A percentile compares a stretch with the other conserved stretches of the same genome.
Evolutionary conservation across 169 alveolate species (phyloP).

Genomic region (Plasmodium yoelii): DNA sequence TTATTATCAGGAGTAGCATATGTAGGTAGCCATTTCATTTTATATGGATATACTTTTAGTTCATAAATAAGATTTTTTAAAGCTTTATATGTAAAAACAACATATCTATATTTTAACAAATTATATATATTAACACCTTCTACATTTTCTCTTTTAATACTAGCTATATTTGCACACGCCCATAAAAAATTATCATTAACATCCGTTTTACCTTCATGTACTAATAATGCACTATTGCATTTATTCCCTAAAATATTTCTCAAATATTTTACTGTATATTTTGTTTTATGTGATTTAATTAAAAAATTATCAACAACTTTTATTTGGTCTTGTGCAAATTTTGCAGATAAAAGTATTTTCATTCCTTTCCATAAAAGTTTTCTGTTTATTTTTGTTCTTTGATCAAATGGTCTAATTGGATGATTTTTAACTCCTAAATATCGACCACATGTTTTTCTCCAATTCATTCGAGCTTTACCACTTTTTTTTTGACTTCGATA

Average conservation of each 20-base stretch:
- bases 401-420: slow-evolving; percentile 89
- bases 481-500: slow-evolving; percentile 85
- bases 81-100: slow-evolving; percentile 89
- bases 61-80: slow-evolving; percentile 84
- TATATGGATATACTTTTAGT: slow-evolving; percentile 85
- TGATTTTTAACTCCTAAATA: slow-evolving; percentile 89
- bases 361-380: slow-evolving; percentile 86
- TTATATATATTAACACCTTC: slow-evolving; percentile 88
- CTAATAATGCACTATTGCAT: slow-evolving; percentile 89
- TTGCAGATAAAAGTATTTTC: slow-evolving; percentile 87
- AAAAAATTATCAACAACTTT: slow-evolving; percentile 88
- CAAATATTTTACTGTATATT: slow-evolving; percentile 85
- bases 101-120: slow-evolving; percentile 87
- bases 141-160: slow-evolving; percentile 87
- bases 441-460: slow-evolving; percentile 91
- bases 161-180: slow-evolving; percentile 91
- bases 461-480: slow-evolving; percentile 90
- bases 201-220: slow-evolving; percentile 87
- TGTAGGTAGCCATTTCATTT: slow-evolving; percentile 87
- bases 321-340: slow-evolving; percentile 90
- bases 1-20: slow-evolving; percentile 88
- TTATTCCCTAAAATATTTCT: slow-evolving; percentile 85
- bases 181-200: slow-evolving; percentile 90
- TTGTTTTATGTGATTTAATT: slow-evolving; percentile 88
- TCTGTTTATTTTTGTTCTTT: slow-evolving; percentile 81